These are phyloP conservation scores for Rhipidocladum racemiflorum DNA, from an alignment of 176 grass and related monocot genomes.

Conservation along the genomic window DNA sequence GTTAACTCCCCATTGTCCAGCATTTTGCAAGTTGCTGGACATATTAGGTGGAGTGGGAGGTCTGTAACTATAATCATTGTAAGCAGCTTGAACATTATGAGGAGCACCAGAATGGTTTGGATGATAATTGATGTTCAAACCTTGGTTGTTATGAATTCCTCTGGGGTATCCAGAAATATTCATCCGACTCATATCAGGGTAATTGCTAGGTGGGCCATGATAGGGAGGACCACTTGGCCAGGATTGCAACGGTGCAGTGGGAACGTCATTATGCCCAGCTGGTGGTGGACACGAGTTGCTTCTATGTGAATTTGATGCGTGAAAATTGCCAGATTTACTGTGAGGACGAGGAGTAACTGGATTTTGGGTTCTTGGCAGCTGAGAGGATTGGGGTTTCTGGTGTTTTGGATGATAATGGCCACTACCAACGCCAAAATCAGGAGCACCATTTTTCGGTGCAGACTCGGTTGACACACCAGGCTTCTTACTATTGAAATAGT, in stretches of 20 bases:
- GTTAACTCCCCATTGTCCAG: constrained; percentile 38
- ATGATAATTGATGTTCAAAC: constrained; percentile 52
- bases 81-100: constrained; percentile 48
- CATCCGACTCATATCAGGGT: constrained; percentile 41
- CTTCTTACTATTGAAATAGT: constrained; percentile 51
- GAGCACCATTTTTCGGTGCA: constrained; percentile 36
- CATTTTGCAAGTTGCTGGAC: constrained; percentile 41
- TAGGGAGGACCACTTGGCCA: constrained; percentile 45
- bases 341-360: constrained; percentile 34
- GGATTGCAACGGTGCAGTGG: constrained; percentile 44
- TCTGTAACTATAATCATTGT: constrained; percentile 56
- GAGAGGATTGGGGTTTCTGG: constrained; percentile 44
- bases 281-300: constrained; percentile 46
- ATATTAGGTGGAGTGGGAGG: constrained; percentile 43
- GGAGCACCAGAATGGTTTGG: constrained; percentile 44
- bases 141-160: constrained; percentile 46
- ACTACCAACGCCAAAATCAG: constrained; percentile 36
- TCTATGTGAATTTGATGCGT: constrained; percentile 54
- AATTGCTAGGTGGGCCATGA: constrained; percentile 42
- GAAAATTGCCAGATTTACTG: constrained; percentile 45
- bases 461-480: constrained; percentile 38
- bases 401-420: constrained; percentile 41
- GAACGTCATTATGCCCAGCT: constrained; percentile 39
- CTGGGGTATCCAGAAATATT: constrained; percentile 60
- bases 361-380: constrained; percentile 43